phyloP scores from a whole-genome alignment of 306 rosid genomes.

The Cicer arietinum region DNA sequence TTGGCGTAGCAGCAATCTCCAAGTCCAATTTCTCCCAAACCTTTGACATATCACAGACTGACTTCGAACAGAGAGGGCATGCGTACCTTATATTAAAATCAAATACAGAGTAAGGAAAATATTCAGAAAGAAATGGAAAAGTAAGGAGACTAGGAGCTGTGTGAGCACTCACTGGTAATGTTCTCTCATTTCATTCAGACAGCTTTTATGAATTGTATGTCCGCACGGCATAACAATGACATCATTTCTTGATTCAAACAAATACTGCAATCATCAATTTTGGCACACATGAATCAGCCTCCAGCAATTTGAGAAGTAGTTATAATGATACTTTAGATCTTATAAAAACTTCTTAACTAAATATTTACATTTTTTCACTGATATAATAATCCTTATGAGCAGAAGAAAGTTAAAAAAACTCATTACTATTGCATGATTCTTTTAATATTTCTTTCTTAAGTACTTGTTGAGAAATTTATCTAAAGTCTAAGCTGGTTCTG shows the following conservation, averaged over 20 bases:
- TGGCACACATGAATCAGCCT: constrained; percentile 31
- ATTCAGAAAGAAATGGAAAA: background rate
- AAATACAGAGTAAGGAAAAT: background rate
- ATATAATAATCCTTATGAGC: background rate
- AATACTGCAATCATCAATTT: constrained; percentile 60
- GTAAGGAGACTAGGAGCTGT: background rate
- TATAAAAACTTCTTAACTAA: background rate
- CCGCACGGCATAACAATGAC: constrained; percentile 79
- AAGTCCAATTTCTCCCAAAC: constrained; percentile 86
- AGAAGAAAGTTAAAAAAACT: background rate
- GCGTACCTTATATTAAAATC: constrained; percentile 55
- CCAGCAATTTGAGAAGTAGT: background rate
- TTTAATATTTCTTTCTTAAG: background rate
- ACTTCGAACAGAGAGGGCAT: constrained; percentile 90
- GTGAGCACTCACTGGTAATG: constrained; percentile 71
- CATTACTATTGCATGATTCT: background rate
- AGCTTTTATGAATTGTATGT: constrained; percentile 81
- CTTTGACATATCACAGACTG: constrained; percentile 86
- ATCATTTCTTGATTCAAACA: constrained; percentile 74
- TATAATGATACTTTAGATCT: background rate
- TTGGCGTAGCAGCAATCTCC: constrained; percentile 79
- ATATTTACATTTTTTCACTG: background rate
- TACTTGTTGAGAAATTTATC: background rate
- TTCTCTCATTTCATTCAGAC: constrained; percentile 86
- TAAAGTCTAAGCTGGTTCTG: background rate